phyloP scores from a whole-genome alignment of 2,329 filamentous ascomycete species.

The Rhynchosporium agropyri region DNA sequence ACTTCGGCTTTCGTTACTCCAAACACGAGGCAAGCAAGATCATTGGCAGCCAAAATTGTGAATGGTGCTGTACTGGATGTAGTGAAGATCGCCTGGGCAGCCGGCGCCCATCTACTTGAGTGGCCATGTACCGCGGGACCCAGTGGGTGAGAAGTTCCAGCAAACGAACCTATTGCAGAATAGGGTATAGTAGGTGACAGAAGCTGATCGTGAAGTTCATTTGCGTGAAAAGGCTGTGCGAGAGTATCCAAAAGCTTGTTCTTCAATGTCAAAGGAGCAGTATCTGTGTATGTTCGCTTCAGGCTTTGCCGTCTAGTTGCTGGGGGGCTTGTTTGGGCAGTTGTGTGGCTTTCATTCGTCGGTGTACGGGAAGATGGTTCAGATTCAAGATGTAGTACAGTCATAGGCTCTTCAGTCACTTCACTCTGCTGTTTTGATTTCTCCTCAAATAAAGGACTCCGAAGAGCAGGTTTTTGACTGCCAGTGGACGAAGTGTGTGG shows the following conservation, averaged over 20 bases:
- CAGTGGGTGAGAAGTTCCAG: constrained; percentile 42
- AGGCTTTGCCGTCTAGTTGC: constrained; percentile 66
- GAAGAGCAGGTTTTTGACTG: constrained; percentile 26
- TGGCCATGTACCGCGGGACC: constrained; percentile 77
- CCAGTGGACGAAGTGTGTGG: constrained; percentile 33
- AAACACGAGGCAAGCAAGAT: constrained; percentile 95
- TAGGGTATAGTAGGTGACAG: constrained; percentile 51
- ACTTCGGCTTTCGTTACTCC: constrained; percentile 98
- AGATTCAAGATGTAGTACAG: constrained; percentile 42
- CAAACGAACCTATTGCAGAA: constrained; percentile 40
- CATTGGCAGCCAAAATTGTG: constrained; percentile 96
- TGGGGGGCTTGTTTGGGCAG: constrained; percentile 56
- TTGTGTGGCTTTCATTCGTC: constrained; percentile 59
- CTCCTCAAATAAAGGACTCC: constrained; percentile 19
- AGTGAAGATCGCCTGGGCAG: constrained; percentile 95
- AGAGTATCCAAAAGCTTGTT: constrained; percentile 83
- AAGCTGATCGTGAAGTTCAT: constrained; percentile 37
- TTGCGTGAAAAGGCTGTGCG: constrained; percentile 66
- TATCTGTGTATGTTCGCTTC: constrained; percentile 88
- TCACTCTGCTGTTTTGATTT: constrained; percentile 31
- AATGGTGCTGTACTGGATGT: constrained; percentile 89
- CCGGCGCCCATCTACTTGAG: constrained; percentile 85
- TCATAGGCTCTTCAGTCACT: constrained; percentile 28
- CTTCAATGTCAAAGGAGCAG: constrained; percentile 72
- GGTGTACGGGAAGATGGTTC: constrained; percentile 56